Base-by-base conservation (phyloP, 768 basidiomycete species). In the Auricularia cornea region DNA sequence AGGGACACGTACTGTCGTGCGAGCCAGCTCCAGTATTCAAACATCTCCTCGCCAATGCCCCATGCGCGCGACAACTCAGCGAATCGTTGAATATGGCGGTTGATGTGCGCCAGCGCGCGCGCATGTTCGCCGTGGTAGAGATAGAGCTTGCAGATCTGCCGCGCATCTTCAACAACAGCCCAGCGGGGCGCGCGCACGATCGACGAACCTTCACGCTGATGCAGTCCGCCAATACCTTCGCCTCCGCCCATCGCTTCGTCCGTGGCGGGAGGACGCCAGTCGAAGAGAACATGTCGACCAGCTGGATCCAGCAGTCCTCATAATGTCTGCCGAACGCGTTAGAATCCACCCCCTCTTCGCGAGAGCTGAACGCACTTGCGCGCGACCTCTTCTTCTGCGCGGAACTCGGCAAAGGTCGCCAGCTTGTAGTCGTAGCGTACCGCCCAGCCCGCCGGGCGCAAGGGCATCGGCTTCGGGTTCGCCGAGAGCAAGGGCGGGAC, bases 211-310 rank as follows among this genome's bases (percentile, higher is more conserved):
- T 95, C 71, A 97, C 79, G 64, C 88, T 91, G 65, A 98, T 87
- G 67, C 92, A 91, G 71, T 99, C 97, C 0, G 92, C 94, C 2
- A 98, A 81, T 2, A 98, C 97, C 73, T 95, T 97, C 3, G 96
- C 96, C 73, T 99, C 97, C 18, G 95, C 94, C 96, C 96, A 98
- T 32, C 96, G 83, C 72, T 98, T 99, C 1, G 94, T 98, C 10
- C 96, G 84, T 4, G 94, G 94, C 1, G 91, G 92, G 8, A 97
- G 77, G 59, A 91, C 89, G 3, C 86, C 86, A 2, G 89, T 89
- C 6, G 92, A 93, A 2, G 87, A 86, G 70, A 98, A 96, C 89
- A 97, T 94, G 63, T 89, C 86, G 59, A 86, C 80, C 3, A 98
- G 78, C 60, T 83, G 87, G 38, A 83, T 83, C 76, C 96, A 96